Evolutionary conservation across 2,329 filamentous ascomycete genomes (phyloP).

Genomic region (Colletotrichum simmondsii): DNA sequence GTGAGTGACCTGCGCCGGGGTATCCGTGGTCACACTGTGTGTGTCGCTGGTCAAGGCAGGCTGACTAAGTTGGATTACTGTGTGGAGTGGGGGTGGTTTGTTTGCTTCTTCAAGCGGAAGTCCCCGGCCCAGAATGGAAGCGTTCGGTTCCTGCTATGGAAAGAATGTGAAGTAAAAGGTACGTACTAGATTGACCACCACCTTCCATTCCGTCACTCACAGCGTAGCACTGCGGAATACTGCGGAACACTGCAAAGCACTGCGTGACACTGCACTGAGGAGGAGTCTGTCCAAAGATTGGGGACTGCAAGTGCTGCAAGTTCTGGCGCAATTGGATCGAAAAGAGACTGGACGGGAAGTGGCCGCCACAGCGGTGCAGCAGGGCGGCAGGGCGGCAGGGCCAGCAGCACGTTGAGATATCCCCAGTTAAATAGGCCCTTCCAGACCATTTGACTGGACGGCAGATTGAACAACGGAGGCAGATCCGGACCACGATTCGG

Average conservation of each 20-base stretch:
- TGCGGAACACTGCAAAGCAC: background rate
- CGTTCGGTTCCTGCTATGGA: too few relatives aligned
- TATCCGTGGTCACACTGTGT: background rate
- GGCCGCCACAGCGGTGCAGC: background rate
- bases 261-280: background rate
- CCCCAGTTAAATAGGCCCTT: background rate
- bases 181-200: background rate
- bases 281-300: background rate
- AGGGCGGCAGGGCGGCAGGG: too few relatives aligned
- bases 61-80: background rate
- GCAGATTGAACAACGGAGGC: constrained; percentile 21
- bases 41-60: background rate
- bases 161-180: background rate
- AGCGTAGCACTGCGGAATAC: too few relatives aligned
- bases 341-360: background rate
- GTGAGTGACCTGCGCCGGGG: background rate
- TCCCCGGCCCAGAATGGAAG: too few relatives aligned
- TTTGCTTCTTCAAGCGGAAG: background rate
- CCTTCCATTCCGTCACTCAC: background rate
- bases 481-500: constrained; percentile 16
- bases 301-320: background rate
- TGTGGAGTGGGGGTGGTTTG: background rate
- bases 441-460: constrained; percentile 17
- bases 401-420: background rate
- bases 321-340: background rate